Percentiles rank a stretch among this genome's conserved stretches.
These are phyloP conservation scores for Mycocentrospora acerina DNA, from an alignment of 2,329 filamentous ascomycete genomes.

Conservation along the genomic window DNA sequence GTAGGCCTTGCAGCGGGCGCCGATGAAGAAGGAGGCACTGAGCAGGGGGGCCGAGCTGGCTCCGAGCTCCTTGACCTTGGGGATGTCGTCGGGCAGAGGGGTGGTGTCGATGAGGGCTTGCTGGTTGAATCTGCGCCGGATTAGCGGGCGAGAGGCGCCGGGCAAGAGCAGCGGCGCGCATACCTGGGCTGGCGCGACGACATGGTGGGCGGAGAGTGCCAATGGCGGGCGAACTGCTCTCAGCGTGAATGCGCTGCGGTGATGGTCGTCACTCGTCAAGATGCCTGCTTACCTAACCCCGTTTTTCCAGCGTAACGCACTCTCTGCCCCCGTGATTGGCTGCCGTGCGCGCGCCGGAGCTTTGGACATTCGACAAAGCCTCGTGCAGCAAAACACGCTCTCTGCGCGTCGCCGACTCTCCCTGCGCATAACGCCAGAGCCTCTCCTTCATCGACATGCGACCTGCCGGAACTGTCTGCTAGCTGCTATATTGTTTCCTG, in stretches of 20 bases:
- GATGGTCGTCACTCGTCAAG: conserved; percentile 17
- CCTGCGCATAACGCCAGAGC: conserved; percentile 5
- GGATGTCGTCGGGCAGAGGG: conserved; percentile 87
- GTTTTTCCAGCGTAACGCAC: conserved; percentile 4
- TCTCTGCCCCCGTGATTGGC: conserved; percentile 7
- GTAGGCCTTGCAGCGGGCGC: conserved; percentile 88
- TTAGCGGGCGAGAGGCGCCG: conserved; percentile 18
- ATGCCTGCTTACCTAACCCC: not conserved
- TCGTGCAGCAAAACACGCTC: conserved; percentile 6
- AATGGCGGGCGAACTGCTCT: conserved; percentile 40
- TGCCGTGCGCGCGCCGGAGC: too few relatives aligned
- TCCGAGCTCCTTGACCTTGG: conserved; percentile 90
- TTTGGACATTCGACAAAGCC: conserved; percentile 19
- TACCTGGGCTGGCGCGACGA: conserved; percentile 63
- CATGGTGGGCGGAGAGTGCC: conserved; percentile 53
- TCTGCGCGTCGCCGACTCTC: conserved; percentile 9
- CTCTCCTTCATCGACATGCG: conserved; percentile 10
- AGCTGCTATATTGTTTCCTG: not conserved
- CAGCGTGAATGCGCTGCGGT: conserved; percentile 22
- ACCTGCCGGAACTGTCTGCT: conserved; percentile 9
- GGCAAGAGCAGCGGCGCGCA: conserved; percentile 16
- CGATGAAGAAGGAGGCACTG: conserved; percentile 95
- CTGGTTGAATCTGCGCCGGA: conserved; percentile 78
- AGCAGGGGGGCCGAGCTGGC: conserved; percentile 88
- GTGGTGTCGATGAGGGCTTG: conserved; percentile 92